These are phyloP conservation scores for Helianthus annuus DNA, from an alignment of 129 eudicot species.

Conservation along the genomic window DNA sequence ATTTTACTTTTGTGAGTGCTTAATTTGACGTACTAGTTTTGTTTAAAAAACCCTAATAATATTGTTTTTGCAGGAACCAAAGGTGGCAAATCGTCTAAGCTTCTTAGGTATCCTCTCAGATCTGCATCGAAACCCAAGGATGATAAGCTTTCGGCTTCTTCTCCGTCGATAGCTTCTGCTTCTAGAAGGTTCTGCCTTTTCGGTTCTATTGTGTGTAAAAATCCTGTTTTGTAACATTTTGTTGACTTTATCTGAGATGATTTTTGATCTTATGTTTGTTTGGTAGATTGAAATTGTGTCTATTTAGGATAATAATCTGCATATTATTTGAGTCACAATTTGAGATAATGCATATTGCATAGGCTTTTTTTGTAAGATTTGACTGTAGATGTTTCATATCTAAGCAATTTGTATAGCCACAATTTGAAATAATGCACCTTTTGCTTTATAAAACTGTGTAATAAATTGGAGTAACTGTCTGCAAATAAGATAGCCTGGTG, in stretches of 20 bases:
- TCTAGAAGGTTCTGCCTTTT: slow-evolving; percentile 51
- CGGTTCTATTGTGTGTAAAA: neutral
- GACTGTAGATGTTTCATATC: neutral
- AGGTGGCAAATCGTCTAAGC: slow-evolving; percentile 51
- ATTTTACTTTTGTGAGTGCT: neutral
- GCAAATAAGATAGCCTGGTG: no score
- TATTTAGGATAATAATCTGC: neutral
- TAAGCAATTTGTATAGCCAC: no score
- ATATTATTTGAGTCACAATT: neutral
- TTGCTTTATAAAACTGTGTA: neutral
- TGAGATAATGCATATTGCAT: no score
- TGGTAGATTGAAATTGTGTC: neutral
- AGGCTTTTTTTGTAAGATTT: neutral
- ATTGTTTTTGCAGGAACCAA: slow-evolving; percentile 30
- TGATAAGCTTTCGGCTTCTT: slow-evolving; percentile 45
- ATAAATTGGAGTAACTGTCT: neutral
- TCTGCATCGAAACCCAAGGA: slow-evolving; percentile 61
- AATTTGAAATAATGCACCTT: neutral
- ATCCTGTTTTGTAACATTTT: neutral
- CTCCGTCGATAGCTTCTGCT: slow-evolving; percentile 45
- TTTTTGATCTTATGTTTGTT: neutral
- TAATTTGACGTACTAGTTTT: neutral
- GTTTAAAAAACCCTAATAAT: neutral
- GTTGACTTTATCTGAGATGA: neutral
- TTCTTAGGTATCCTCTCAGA: slow-evolving; percentile 80